These are phyloP conservation scores for Schoenoplectus triqueter DNA, from an alignment of 202 grass and related monocot genomes.

Conservation along the genomic window DNA sequence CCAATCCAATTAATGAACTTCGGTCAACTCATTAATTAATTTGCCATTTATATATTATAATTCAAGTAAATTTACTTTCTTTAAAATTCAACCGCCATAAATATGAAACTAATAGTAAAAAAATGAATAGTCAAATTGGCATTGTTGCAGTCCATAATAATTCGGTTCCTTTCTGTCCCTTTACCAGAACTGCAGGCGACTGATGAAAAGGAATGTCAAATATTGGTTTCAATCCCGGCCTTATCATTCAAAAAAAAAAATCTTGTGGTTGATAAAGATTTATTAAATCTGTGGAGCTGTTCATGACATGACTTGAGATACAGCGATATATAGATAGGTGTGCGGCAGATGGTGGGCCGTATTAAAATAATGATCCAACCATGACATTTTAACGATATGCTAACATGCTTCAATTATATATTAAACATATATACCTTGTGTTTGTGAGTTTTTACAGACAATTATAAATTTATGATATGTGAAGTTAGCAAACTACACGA, in stretches of 20 bases:
- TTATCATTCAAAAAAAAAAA: slow-evolving; percentile 12
- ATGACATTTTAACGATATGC: slow-evolving; percentile 12
- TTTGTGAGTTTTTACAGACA: neutral
- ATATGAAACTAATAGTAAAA: neutral
- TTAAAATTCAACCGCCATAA: neutral
- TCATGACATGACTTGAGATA: slow-evolving; percentile 35
- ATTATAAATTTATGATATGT: neutral
- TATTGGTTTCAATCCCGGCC: slow-evolving; percentile 10
- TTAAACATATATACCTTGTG: neutral
- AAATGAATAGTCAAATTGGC: neutral
- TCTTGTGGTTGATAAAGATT: slow-evolving; percentile 15
- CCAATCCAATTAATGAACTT: neutral
- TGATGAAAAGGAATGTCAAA: slow-evolving; percentile 31
- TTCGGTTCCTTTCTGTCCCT: neutral
- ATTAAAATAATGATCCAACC: neutral
- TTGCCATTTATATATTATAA: neutral
- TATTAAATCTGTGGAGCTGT: slow-evolving; percentile 24
- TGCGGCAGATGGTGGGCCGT: slow-evolving; percentile 26
- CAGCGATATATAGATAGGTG: neutral
- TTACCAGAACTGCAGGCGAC: slow-evolving; percentile 1
- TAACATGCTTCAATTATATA: neutral
- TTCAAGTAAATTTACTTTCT: neutral
- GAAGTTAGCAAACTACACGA: neutral
- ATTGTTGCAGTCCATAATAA: neutral
- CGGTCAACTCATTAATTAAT: neutral